Conservation (phyloP, 768 basidiomycete genomes). For the Rhodotorula diobovata region DNA sequence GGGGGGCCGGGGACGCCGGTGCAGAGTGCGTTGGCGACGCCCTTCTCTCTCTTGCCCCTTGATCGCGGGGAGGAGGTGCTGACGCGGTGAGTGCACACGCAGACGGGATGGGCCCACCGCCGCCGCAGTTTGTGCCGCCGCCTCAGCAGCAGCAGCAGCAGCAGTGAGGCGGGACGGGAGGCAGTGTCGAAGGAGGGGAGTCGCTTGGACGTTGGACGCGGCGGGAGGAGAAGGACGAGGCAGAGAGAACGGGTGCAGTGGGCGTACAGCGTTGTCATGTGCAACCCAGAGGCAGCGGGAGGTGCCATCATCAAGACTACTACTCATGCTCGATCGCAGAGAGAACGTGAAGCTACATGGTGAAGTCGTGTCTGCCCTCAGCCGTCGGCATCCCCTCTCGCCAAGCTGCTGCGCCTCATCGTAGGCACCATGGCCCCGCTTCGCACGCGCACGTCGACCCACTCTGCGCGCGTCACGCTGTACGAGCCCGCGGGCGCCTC, state of each 20-base stretch:
- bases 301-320: no score
- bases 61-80: neutral
- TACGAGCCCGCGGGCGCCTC: constrained; percentile 8
- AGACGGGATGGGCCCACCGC: neutral
- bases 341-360: no score
- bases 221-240: neutral
- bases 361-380: neutral
- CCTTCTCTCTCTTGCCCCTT: neutral
- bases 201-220: neutral
- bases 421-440: constrained; percentile 6
- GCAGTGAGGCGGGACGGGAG: neutral
- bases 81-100: neutral
- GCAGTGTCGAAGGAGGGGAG: neutral
- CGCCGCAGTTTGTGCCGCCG: neutral
- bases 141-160: neutral
- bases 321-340: no score
- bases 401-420: neutral
- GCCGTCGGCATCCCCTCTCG: neutral
- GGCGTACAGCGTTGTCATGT: no score
- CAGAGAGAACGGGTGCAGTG: no score
- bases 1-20: neutral
- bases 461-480: constrained; percentile 12
- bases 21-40: neutral
- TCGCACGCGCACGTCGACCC: constrained; percentile 13
- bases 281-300: no score